These are phyloP conservation scores for Psilocybe mexicana DNA, from an alignment of 1,284 basidiomycete genomes.

Conservation along the genomic window DNA sequence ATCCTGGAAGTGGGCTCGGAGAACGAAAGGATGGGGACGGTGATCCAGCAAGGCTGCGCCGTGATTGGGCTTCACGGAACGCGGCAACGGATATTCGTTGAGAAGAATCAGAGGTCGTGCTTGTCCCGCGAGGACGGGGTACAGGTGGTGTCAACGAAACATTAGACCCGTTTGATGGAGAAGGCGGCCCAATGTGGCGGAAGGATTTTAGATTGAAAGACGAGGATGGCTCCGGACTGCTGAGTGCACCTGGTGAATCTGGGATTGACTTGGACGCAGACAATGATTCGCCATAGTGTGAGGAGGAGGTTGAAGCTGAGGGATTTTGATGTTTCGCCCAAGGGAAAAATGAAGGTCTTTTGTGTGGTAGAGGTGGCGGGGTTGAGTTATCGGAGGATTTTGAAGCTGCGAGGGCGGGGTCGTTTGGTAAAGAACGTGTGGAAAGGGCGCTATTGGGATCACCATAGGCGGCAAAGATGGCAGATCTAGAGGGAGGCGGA, in stretches of 20 bases:
- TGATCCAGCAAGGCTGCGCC: conserved; percentile 60
- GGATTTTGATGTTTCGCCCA: conserved; percentile 34
- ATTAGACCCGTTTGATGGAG: conserved; percentile 30
- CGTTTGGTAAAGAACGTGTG: conserved; percentile 59
- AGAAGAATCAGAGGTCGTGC: conserved; percentile 61
- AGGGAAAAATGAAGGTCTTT: conserved; percentile 37
- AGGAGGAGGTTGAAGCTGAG: conserved; percentile 15
- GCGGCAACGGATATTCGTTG: conserved; percentile 77
- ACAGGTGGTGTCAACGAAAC: conserved; percentile 30
- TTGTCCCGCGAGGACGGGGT: conserved; percentile 45
- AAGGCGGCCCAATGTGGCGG: conserved; percentile 55
- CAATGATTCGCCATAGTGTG: conserved; percentile 24
- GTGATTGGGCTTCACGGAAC: conserved; percentile 73
- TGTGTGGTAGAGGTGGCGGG: conserved; percentile 27
- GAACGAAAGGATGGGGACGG: conserved; percentile 56
- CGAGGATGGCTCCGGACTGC: conserved; percentile 22
- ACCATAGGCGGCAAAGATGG: conserved; percentile 54
- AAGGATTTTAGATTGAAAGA: conserved; percentile 70
- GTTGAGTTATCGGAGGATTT: conserved; percentile 25
- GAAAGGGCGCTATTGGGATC: conserved; percentile 51
- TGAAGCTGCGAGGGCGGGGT: conserved; percentile 21
- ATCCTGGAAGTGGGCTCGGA: conserved; percentile 37
- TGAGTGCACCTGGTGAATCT: conserved; percentile 21
- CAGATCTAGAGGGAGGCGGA: conserved; percentile 56
- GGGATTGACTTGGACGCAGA: conserved; percentile 36